A percentile compares a stretch with the other conserved stretches of the same genome.
These are phyloP conservation scores for Pleurostoma richardsiae DNA, from an alignment of 2,329 filamentous ascomycete genomes.

Conservation along the genomic window DNA sequence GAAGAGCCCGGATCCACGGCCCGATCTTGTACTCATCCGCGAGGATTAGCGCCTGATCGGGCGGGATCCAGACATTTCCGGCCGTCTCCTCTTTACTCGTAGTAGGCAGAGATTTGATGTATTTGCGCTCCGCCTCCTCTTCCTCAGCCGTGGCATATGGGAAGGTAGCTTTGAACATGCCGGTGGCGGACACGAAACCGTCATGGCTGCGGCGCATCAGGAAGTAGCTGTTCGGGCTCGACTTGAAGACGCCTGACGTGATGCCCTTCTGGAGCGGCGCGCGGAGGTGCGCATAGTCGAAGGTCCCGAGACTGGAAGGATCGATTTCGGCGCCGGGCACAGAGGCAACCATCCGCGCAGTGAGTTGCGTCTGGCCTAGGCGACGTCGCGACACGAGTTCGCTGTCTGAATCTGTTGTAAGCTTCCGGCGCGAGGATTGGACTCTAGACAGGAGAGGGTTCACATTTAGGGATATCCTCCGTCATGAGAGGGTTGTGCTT, in stretches of 20 bases:
- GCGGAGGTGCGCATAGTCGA: slow-evolving; percentile 94
- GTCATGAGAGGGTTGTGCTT: slow-evolving; percentile 49
- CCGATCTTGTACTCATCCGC: slow-evolving; percentile 83
- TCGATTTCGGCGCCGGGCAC: slow-evolving; percentile 67
- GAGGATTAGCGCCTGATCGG: slow-evolving; percentile 72
- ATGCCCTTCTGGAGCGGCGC: slow-evolving; percentile 90
- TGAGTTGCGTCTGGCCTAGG: slow-evolving; percentile 87
- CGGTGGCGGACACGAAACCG: slow-evolving; percentile 78
- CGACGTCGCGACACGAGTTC: slow-evolving; percentile 80
- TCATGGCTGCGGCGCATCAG: slow-evolving; percentile 88
- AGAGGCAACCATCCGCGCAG: slow-evolving; percentile 73
- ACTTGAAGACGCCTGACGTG: slow-evolving; percentile 87
- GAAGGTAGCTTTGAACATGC: slow-evolving; percentile 90
- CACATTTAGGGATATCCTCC: slow-evolving; percentile 48
- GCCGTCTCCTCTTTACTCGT: slow-evolving; percentile 90
- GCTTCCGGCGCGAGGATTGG: slow-evolving; percentile 5
- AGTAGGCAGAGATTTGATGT: slow-evolving; percentile 75
- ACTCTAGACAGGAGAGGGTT: slow-evolving; percentile 2
- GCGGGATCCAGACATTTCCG: slow-evolving; percentile 94
- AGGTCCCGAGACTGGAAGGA: slow-evolving; percentile 69
- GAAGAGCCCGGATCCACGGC: slow-evolving; percentile 85
- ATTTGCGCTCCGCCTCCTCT: slow-evolving; percentile 71
- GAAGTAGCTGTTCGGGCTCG: slow-evolving; percentile 89
- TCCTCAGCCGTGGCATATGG: slow-evolving; percentile 69
- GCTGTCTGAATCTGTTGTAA: slow-evolving; percentile 42